These are phyloP conservation scores for Candida pseudofarinosa DNA, from an alignment of 805 yeast species.

Conservation along the genomic window DNA sequence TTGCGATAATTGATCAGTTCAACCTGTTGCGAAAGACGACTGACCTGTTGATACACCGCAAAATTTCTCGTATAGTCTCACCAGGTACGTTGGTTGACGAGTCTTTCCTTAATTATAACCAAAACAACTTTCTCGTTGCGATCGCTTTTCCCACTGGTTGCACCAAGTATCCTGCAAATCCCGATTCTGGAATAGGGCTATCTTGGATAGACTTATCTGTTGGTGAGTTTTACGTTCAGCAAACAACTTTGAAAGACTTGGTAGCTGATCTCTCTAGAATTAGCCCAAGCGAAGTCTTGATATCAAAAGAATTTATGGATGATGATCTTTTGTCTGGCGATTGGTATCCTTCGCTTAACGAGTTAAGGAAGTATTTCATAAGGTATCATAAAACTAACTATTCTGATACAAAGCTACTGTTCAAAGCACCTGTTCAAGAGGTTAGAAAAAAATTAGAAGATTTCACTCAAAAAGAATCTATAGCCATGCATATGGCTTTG, in stretches of 20 bases:
- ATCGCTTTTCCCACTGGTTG: slow-evolving; percentile 55
- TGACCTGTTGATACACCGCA: slow-evolving; percentile 50
- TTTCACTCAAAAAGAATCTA: slow-evolving; percentile 44
- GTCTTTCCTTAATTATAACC: slow-evolving; percentile 66
- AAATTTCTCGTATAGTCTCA: slow-evolving; percentile 74
- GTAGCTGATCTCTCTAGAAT: slow-evolving; percentile 73
- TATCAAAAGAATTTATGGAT: slow-evolving; percentile 44
- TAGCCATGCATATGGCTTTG: slow-evolving; percentile 55
- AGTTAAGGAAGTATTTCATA: slow-evolving; percentile 56
- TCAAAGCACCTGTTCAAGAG: slow-evolving; percentile 30
- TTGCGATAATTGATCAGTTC: slow-evolving; percentile 77
- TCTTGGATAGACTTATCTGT: slow-evolving; percentile 89
- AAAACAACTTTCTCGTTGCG: slow-evolving; percentile 67
- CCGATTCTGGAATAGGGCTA: slow-evolving; percentile 54
- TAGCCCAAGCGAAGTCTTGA: slow-evolving; percentile 72
- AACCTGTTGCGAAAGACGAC: slow-evolving; percentile 16
- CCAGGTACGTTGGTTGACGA: slow-evolving; percentile 94
- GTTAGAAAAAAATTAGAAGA: slow-evolving; percentile 32
- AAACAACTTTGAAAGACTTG: slow-evolving; percentile 54
- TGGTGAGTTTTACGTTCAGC: slow-evolving; percentile 72
- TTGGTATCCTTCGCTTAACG: slow-evolving; percentile 58
- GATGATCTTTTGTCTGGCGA: slow-evolving; percentile 40
- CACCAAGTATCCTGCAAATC: slow-evolving; percentile 34
- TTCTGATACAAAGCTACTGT: slow-evolving; percentile 27
- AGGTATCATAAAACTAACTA: slow-evolving; percentile 43